These are phyloP conservation scores for Psidium guajava DNA, from an alignment of 345 rosid genomes.

Conservation along the genomic window DNA sequence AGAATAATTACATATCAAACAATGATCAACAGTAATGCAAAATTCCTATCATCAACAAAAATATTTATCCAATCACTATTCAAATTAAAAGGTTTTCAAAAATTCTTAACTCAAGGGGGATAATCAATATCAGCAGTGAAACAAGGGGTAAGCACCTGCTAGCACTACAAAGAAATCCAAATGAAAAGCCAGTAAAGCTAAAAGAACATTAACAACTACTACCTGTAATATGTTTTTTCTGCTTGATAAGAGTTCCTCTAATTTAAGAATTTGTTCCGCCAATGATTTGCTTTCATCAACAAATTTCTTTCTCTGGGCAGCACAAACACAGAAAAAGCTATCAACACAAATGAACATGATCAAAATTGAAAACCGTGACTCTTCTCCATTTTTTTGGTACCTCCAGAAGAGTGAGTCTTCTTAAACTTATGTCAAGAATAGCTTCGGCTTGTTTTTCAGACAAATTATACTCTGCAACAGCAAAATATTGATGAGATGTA, in stretches of 20 bases:
- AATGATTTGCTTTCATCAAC: conserved; percentile 58
- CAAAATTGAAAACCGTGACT: background rate
- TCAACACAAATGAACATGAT: background rate
- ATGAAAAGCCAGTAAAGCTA: background rate
- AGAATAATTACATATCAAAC: background rate
- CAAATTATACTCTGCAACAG: conserved; percentile 46
- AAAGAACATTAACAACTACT: background rate
- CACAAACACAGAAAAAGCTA: background rate
- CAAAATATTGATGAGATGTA: background rate
- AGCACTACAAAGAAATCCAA: background rate
- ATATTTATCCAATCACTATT: background rate
- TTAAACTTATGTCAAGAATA: conserved; percentile 67
- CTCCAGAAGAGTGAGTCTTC: conserved; percentile 84
- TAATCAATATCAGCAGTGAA: background rate
- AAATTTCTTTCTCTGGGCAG: conserved; percentile 63
- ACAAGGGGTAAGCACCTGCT: background rate
- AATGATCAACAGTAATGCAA: background rate
- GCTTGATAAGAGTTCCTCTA: conserved; percentile 67
- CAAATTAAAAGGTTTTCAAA: background rate
- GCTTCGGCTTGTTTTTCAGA: conserved; percentile 94
- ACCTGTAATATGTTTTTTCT: conserved; percentile 73
- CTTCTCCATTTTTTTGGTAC: conserved; percentile 14
- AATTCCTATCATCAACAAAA: background rate
- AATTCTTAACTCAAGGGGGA: background rate
- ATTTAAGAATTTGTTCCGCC: conserved; percentile 56